phyloP scores from a whole-genome alignment of 192 early-diverging fungal genomes.

The Coemansia sp. region DNA sequence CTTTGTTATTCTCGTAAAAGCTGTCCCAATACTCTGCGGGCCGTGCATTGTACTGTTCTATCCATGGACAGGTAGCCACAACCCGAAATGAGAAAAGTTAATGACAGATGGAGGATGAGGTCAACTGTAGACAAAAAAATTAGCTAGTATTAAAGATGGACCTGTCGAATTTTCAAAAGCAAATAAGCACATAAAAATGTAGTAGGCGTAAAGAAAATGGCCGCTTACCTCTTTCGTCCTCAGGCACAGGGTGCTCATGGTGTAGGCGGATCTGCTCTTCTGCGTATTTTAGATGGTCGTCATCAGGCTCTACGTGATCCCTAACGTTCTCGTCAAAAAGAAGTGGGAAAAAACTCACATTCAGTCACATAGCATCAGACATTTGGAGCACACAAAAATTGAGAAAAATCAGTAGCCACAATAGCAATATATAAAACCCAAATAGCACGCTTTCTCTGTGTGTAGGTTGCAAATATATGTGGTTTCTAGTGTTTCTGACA shows the following conservation, averaged over 20 bases:
- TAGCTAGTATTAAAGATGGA: not conserved
- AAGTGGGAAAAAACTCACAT: not conserved
- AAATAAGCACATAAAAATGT: not conserved
- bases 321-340: slow-evolving; percentile 36
- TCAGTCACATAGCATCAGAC: not conserved
- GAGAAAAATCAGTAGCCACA: not conserved
- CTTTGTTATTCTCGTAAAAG: slow-evolving; percentile 79
- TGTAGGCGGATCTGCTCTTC: slow-evolving; percentile 76
- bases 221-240: slow-evolving; percentile 42
- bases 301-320: slow-evolving; percentile 93
- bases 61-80: not conserved
- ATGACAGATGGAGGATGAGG: not conserved
- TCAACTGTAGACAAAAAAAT: not conserved
- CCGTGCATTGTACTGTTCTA: slow-evolving; percentile 58
- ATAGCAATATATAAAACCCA: not conserved
- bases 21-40: slow-evolving; percentile 69
- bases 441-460: not conserved
- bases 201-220: not conserved
- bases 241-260: slow-evolving; percentile 65
- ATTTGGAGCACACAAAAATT: not conserved
- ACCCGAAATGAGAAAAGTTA: not conserved
- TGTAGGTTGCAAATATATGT: not conserved
- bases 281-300: slow-evolving; percentile 80
- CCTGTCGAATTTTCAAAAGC: not conserved
- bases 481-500: not conserved